Percentiles rank a stretch among this genome's conserved stretches.
phyloP scores from a whole-genome alignment of 1,284 basidiomycete species.

The Leucoagaricus sp. region DNA sequence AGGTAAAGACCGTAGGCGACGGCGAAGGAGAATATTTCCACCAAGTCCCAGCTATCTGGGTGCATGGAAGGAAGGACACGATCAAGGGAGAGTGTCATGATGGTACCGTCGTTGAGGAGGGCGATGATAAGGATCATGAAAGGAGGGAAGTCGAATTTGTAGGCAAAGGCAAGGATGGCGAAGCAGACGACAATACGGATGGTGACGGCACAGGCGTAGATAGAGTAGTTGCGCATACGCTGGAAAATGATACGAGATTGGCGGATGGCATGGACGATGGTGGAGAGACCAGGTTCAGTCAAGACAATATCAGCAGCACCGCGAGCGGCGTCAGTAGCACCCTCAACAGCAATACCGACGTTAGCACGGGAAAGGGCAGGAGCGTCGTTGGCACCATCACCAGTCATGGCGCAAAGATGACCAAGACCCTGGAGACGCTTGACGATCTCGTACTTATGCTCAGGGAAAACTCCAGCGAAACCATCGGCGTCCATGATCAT shows the following conservation, averaged over 20 bases:
- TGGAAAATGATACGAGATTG: slow-evolving; percentile 97
- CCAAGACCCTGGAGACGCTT: slow-evolving; percentile 93
- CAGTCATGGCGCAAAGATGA: slow-evolving; percentile 90
- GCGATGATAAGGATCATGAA: slow-evolving; percentile 99
- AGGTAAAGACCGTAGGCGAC: slow-evolving; percentile 95
- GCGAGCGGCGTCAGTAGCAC: slow-evolving; percentile 94
- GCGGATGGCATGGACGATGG: slow-evolving; percentile 95
- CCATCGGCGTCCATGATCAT: slow-evolving; percentile 93
- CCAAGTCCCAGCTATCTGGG: slow-evolving; percentile 94
- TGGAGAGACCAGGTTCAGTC: slow-evolving; percentile 94
- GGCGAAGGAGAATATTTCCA: slow-evolving; percentile 95
- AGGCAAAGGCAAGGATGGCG: slow-evolving; percentile 92
- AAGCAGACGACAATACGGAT: slow-evolving; percentile 99
- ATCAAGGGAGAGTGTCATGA: slow-evolving; percentile 98
- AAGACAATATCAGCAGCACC: slow-evolving; percentile 96
- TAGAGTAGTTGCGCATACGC: slow-evolving; percentile 96
- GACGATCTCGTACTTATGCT: slow-evolving; percentile 88
- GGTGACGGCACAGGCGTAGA: slow-evolving; percentile 90
- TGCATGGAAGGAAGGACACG: slow-evolving; percentile 92
- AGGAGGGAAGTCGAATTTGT: slow-evolving; percentile 98
- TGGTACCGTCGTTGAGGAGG: slow-evolving; percentile 95
- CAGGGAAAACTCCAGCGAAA: slow-evolving; percentile 96
- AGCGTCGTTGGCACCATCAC: slow-evolving; percentile 97
- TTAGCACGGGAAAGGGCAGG: slow-evolving; percentile 93
- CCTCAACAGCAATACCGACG: slow-evolving; percentile 97